phyloP scores from a whole-genome alignment of 352 stramenopile genomes.

The Aphanomyces invadans region DNA sequence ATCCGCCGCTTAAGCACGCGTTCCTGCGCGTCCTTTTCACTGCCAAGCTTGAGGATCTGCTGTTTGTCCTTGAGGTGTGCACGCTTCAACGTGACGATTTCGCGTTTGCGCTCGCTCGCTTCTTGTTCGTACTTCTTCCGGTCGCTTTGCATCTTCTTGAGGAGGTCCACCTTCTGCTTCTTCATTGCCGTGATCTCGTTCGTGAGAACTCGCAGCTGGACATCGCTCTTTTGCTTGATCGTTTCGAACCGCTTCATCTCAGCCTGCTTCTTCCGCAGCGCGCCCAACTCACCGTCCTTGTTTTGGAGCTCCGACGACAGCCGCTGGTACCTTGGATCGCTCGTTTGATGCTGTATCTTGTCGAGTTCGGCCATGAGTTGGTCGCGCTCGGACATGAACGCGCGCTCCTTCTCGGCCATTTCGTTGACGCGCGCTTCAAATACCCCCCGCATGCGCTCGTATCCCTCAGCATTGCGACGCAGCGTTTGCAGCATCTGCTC shows the following conservation, averaged over 20 bases:
- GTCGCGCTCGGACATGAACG: slow-evolving; percentile 45
- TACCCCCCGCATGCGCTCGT: slow-evolving; percentile 71
- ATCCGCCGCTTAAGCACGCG: slow-evolving; percentile 82
- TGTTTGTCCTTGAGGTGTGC: slow-evolving; percentile 75
- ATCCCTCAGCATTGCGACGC: slow-evolving; percentile 69
- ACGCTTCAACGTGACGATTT: slow-evolving; percentile 78
- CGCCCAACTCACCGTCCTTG: slow-evolving; percentile 66
- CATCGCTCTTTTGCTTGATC: slow-evolving; percentile 84
- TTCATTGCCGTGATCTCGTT: slow-evolving; percentile 84
- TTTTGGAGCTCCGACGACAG: slow-evolving; percentile 64
- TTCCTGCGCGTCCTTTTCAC: slow-evolving; percentile 78
- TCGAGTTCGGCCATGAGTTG: slow-evolving; percentile 36
- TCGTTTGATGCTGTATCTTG: slow-evolving; percentile 31
- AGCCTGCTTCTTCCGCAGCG: slow-evolving; percentile 69
- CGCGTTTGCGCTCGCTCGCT: slow-evolving; percentile 58
- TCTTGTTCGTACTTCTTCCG: slow-evolving; percentile 79
- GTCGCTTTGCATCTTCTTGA: slow-evolving; percentile 83
- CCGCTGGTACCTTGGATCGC: slow-evolving; percentile 33
- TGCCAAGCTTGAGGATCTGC: slow-evolving; percentile 69
- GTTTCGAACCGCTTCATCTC: slow-evolving; percentile 77
- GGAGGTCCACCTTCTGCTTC: slow-evolving; percentile 79
- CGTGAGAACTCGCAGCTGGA: slow-evolving; percentile 67
- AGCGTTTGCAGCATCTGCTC: slow-evolving; percentile 79
- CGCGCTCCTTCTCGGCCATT: slow-evolving; percentile 68
- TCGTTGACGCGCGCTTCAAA: slow-evolving; percentile 79